A percentile compares a stretch with the other conserved stretches of the same genome.
These are phyloP conservation scores for Penicillium alfredii DNA, from an alignment of 495 filamentous ascomycete genomes.

Conservation along the genomic window DNA sequence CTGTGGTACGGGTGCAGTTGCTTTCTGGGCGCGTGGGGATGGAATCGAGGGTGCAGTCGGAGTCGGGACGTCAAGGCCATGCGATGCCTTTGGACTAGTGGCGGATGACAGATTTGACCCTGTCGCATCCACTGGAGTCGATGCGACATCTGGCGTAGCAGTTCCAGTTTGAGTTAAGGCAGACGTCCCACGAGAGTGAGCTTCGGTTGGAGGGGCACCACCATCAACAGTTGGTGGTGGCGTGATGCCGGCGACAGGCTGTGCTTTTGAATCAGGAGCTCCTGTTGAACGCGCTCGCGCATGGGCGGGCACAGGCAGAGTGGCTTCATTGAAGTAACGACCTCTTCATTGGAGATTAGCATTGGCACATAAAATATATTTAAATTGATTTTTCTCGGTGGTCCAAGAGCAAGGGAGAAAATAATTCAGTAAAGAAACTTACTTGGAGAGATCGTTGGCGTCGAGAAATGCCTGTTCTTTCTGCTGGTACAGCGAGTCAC, in stretches of 20 bases:
- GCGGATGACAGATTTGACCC: conserved; percentile 8
- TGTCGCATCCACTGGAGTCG: conserved; percentile 4
- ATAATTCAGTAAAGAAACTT: conserved; percentile 34
- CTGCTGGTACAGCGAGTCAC: conserved; percentile 48
- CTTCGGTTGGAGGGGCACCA: conserved; percentile 17
- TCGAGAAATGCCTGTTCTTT: conserved; percentile 61
- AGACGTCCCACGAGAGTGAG: conserved; percentile 14
- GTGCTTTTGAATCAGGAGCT: conserved; percentile 13
- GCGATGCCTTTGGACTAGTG: conserved; percentile 9
- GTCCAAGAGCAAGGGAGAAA: too few species aligned
- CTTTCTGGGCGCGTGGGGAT: conserved; percentile 10
- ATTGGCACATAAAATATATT: conserved; percentile 16
- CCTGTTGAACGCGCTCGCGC: conserved; percentile 23
- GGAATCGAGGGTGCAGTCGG: conserved; percentile 7
- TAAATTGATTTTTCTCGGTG: too few species aligned
- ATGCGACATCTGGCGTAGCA: conserved; percentile 6
- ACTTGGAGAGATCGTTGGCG: conserved; percentile 71
- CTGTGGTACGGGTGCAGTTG: conserved; percentile 13
- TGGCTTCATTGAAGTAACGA: conserved; percentile 62
- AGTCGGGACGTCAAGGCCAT: conserved; percentile 7
- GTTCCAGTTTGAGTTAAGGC: conserved; percentile 2
- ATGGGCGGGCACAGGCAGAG: conserved; percentile 55
- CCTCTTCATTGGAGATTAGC: conserved; percentile 50
- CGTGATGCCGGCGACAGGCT: conserved; percentile 13
- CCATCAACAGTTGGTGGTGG: conserved; percentile 17